phyloP scores from a whole-genome alignment of 1,284 basidiomycete species.

The Ustilago tritici region DNA sequence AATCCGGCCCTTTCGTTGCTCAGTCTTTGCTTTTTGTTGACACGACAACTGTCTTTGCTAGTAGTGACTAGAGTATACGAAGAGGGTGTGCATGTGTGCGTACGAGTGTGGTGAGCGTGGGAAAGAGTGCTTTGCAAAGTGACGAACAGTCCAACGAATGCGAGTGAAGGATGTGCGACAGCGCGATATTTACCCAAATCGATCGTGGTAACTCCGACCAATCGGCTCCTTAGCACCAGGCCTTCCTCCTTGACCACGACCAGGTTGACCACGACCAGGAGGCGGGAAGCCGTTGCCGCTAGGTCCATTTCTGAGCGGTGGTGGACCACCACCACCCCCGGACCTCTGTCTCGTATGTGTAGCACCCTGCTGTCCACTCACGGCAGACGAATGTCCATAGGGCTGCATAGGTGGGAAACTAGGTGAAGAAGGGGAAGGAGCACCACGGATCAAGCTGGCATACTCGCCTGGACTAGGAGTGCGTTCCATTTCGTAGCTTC shows the following conservation, averaged over 20 bases:
- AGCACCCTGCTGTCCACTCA: conserved; percentile 22
- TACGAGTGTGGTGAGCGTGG: no score
- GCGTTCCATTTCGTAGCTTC: conserved; percentile 49
- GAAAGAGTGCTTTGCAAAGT: no score
- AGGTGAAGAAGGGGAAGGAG: conserved; percentile 43
- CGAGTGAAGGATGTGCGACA: no score
- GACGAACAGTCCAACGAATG: no score
- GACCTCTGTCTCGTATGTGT: conserved; percentile 45
- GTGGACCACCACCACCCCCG: conserved; percentile 14
- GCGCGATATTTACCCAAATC: conserved; percentile 13
- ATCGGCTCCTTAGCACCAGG: not conserved
- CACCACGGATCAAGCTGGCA: conserved; percentile 48
- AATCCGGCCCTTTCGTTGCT: no score
- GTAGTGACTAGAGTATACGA: not conserved
- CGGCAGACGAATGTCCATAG: conserved; percentile 48
- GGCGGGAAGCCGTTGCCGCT: not conserved
- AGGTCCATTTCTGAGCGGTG: not conserved
- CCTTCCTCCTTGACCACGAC: not conserved
- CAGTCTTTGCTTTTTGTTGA: no score
- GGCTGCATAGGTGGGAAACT: conserved; percentile 31
- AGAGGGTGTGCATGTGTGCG: not conserved
- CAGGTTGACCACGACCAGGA: not conserved
- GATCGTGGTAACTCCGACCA: conserved; percentile 40
- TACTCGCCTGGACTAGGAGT: conserved; percentile 54
- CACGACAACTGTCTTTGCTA: no score